Evolutionary conservation across 768 basidiomycete genomes (phyloP), one percentile per base, ranked within the genome.

Genomic region (Fibroporia radiculosa): DNA sequence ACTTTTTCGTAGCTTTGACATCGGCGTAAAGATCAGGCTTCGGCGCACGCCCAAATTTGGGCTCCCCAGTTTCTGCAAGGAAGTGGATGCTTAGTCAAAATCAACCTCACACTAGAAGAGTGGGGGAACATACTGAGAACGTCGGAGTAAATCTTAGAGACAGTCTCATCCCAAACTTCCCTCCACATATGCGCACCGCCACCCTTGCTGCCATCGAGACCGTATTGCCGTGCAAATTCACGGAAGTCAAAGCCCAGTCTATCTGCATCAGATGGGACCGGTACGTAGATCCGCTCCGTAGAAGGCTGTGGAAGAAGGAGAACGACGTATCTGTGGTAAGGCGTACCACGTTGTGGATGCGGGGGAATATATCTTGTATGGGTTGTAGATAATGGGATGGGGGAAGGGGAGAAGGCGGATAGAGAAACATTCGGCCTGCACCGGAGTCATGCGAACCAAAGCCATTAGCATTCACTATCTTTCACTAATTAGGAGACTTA

Each of bases 151-250:
- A 92, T 79, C 54, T 69, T 71, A 18, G 70, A 68, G 12, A 89
- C 85, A 7, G 70, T 64, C 52, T 73, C 65, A 53, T 79, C 71
- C 88, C 89, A 93, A 31, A 80, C 70, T 52, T 78, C 78, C 57
- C 91, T 72, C 78, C 82, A 93, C 82, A 93, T 88, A 61, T 85
- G 82, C 4, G 71, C 79, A 5, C 85, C 91, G 16, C 84, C 85
- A 27, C 86, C 83, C 27, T 61, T 58, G 23, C 65, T 65, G 18
- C 63, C 69, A 55, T 78, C 69, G 40, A 87, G 58, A 29, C 69
- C 70, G 65, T 82, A 75, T 48, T 69, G 56, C 36, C 62, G 60
- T 43, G 73, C 66, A 56, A 93, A 91, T 26, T 65, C 66, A 40
- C 88, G 74, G 31, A 84, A 71, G 62, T 82, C 62, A 59, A 93